These are phyloP conservation scores for Nicotiana noctiflora DNA, from an alignment of 257 asterid species.

Conservation along the genomic window DNA sequence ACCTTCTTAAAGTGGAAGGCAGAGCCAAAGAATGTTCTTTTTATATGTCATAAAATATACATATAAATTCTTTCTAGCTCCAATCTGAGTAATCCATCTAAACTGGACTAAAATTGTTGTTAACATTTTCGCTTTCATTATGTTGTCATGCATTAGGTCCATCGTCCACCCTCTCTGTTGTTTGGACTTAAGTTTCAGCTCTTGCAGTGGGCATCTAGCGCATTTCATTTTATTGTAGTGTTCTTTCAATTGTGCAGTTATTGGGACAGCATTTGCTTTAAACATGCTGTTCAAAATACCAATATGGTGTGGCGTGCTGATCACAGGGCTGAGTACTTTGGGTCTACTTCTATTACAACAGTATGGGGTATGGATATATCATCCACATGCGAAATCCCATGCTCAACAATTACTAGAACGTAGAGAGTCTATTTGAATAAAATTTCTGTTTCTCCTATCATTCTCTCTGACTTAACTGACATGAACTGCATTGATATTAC, in stretches of 20 bases:
- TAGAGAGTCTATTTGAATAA: neutral
- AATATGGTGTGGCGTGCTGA: constrained; percentile 87
- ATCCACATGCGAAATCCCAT: neutral
- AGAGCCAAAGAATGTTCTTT: no score
- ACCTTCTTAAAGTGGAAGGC: no score
- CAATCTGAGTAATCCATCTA: no score
- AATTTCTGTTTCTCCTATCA: no score
- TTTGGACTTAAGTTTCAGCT: no score
- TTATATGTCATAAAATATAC: no score
- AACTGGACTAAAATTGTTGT: no score
- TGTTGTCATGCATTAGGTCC: no score
- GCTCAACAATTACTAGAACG: neutral
- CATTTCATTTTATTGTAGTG: neutral
- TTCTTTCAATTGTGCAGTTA: constrained; percentile 37
- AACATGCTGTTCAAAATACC: constrained; percentile 92
- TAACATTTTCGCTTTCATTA: no score
- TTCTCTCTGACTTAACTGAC: neutral
- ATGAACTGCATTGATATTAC: constrained; percentile 14
- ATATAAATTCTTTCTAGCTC: no score
- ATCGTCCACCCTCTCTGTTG: no score
- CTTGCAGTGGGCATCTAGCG: neutral
- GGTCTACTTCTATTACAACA: constrained; percentile 76
- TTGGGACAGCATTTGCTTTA: constrained; percentile 97
- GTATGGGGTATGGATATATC: constrained; percentile 64
- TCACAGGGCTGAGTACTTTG: constrained; percentile 91